Evolutionary conservation across 2,329 filamentous ascomycete genomes (phyloP).

Genomic region (Xylaria polymorpha): DNA sequence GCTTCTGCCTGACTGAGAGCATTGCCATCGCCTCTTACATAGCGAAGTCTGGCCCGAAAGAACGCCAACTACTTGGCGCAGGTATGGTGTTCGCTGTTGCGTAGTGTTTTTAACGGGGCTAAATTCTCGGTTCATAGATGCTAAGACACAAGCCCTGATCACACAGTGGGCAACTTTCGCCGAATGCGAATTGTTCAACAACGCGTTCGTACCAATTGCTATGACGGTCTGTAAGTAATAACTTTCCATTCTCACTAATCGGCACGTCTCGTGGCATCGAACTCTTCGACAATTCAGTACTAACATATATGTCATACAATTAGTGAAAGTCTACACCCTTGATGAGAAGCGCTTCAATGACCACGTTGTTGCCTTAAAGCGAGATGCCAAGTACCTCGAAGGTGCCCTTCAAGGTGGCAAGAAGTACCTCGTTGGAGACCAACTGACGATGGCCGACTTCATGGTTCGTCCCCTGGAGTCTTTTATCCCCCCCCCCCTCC

Average conservation of each 20-base stretch:
- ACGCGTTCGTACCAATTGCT: slow-evolving; percentile 14
- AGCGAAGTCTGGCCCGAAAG: slow-evolving; percentile 58
- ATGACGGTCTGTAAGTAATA: slow-evolving; percentile 33
- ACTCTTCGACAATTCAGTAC: not conserved
- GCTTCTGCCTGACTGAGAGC: slow-evolving; percentile 58
- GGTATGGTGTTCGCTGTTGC: slow-evolving; percentile 18
- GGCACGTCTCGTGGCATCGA: too few species aligned
- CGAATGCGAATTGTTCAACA: slow-evolving; percentile 49
- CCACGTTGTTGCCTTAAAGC: slow-evolving; percentile 40
- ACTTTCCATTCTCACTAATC: too few species aligned
- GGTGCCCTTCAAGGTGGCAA: slow-evolving; percentile 48
- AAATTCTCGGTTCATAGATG: slow-evolving; percentile 41
- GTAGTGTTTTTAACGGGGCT: not conserved
- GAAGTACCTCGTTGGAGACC: slow-evolving; percentile 54
- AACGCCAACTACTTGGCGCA: slow-evolving; percentile 58
- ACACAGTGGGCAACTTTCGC: slow-evolving; percentile 59
- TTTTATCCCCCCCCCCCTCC: too few species aligned
- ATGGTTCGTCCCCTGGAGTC: slow-evolving; percentile 36
- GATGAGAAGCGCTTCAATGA: slow-evolving; percentile 46
- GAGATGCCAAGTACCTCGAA: slow-evolving; percentile 50
- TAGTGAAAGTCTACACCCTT: slow-evolving; percentile 45
- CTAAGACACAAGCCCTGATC: slow-evolving; percentile 56
- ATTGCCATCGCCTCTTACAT: slow-evolving; percentile 61
- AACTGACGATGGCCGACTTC: slow-evolving; percentile 54
- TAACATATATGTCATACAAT: not conserved